Conservation (phyloP, 1,284 basidiomycete species). For the Jaminaea rosea region DNA sequence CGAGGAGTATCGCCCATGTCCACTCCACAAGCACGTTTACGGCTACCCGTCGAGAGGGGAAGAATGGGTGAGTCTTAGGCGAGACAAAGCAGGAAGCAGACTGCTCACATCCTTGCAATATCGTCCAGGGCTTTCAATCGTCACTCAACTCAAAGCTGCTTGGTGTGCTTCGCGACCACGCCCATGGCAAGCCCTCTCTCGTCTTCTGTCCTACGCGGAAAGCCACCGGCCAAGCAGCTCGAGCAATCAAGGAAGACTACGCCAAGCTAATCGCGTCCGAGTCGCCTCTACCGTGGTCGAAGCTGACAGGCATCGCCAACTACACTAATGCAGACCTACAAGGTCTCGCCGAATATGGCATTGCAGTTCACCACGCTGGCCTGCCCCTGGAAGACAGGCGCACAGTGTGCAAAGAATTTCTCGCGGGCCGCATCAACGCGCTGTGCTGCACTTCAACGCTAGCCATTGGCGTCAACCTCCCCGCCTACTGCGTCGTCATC, state of each 20-base stretch:
- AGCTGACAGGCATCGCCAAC: background rate
- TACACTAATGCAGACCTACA: background rate
- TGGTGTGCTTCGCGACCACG: conserved; percentile 21
- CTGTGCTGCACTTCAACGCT: conserved; percentile 57
- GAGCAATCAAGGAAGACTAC: conserved; percentile 63
- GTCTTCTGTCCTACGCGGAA: conserved; percentile 42
- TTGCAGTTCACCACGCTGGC: conserved; percentile 81
- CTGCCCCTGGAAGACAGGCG: conserved; percentile 64
- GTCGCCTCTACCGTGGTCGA: background rate
- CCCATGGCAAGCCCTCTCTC: conserved; percentile 20
- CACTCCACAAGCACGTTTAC: conserved; percentile 5
- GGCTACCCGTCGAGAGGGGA: background rate
- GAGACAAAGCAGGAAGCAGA: background rate
- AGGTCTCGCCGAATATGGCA: conserved; percentile 50
- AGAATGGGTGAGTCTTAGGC: no score
- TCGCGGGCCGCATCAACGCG: conserved; percentile 59
- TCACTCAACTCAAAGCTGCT: conserved; percentile 57
- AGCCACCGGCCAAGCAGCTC: conserved; percentile 60
- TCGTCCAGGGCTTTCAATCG: no score
- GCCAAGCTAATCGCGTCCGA: conserved; percentile 19
- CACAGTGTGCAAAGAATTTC: conserved; percentile 62
- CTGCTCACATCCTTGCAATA: no score
- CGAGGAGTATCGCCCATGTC: conserved; percentile 33
- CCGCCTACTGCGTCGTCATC: conserved; percentile 44
- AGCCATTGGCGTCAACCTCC: conserved; percentile 75